These are phyloP conservation scores for Mucor ambiguus DNA, from an alignment of 371 early-diverging fungal genomes.

Conservation along the genomic window DNA sequence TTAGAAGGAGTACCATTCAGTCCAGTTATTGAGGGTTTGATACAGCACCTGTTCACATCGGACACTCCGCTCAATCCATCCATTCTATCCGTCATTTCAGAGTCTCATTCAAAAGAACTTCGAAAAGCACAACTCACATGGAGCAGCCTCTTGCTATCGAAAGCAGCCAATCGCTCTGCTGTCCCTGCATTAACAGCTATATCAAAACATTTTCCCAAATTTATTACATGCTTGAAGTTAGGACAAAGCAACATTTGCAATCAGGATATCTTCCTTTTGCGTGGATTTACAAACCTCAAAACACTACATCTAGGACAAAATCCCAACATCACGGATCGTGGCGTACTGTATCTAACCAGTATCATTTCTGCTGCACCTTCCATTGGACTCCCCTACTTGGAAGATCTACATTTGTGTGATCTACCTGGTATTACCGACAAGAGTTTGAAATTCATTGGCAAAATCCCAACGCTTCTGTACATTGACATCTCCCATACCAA, in stretches of 20 bases:
- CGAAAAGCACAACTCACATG: conserved; percentile 5
- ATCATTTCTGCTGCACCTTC: background rate
- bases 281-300: conserved; percentile 8
- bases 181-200: background rate
- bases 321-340: conserved; percentile 11
- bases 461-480: conserved; percentile 3
- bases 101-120: conserved; percentile 11
- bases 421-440: conserved; percentile 19
- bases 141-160: conserved; percentile 1
- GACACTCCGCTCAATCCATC: conserved; percentile 8
- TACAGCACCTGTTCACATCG: conserved; percentile 14
- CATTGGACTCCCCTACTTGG: conserved; percentile 9
- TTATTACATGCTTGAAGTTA: conserved; percentile 13
- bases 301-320: background rate
- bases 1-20: conserved; percentile 23
- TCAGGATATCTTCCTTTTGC: conserved; percentile 7
- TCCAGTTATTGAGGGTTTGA: conserved; percentile 13
- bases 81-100: conserved; percentile 16
- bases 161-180: background rate
- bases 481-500: conserved; percentile 15
- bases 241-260: conserved; percentile 5
- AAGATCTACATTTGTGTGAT: conserved; percentile 13
- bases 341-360: background rate
- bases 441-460: conserved; percentile 15
- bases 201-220: conserved; percentile 1